These are phyloP conservation scores for Aegilops speltoides DNA, from an alignment of 176 grass and related monocot species.

Conservation along the genomic window DNA sequence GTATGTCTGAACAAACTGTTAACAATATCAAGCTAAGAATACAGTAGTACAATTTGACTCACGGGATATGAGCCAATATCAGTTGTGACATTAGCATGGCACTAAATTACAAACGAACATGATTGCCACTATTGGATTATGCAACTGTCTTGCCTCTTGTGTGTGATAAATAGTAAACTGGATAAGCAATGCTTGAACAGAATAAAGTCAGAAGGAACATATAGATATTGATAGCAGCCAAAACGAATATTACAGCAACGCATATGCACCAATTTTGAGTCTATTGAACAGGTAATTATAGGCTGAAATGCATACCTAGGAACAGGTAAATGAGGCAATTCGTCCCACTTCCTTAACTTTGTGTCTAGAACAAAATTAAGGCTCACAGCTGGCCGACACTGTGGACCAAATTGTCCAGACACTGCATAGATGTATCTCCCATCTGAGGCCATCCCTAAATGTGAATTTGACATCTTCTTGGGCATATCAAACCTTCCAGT, in stretches of 20 bases:
- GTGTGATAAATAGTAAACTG: neutral
- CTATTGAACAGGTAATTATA: neutral
- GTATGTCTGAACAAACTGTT: neutral
- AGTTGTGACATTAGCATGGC: neutral
- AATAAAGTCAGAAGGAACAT: neutral
- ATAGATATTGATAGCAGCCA: neutral
- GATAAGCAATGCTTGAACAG: neutral
- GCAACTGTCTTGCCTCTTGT: neutral
- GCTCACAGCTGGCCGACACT: constrained; percentile 60
- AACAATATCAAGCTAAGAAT: neutral
- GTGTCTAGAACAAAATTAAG: constrained; percentile 82
- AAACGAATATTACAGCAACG: neutral
- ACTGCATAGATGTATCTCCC: constrained; percentile 87
- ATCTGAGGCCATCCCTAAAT: constrained; percentile 80
- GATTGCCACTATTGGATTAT: neutral
- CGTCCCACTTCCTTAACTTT: constrained; percentile 58
- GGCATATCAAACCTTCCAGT: constrained; percentile 70
- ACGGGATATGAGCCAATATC: neutral
- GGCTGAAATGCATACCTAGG: constrained; percentile 53
- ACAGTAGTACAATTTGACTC: neutral
- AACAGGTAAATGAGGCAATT: constrained; percentile 68
- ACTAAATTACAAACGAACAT: neutral
- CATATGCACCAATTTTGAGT: neutral
- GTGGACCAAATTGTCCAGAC: constrained; percentile 73
- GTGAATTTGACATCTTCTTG: constrained; percentile 80